Base-by-base conservation (phyloP, 768 basidiomycete species). In the Mycena epipterygia region DNA sequence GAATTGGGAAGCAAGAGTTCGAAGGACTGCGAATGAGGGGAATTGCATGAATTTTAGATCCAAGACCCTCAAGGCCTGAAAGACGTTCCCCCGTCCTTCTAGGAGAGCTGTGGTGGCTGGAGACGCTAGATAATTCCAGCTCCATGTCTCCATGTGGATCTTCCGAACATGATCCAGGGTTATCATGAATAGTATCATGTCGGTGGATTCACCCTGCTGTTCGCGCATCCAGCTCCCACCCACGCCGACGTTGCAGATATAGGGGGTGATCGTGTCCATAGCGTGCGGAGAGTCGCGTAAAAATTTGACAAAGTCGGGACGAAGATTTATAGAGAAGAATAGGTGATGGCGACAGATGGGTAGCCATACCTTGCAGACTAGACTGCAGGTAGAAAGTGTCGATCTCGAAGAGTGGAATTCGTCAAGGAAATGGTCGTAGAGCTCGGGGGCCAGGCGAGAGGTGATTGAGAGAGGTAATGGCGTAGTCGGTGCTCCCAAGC, bases 1-100 rank as follows among this genome's bases (percentile, higher is more conserved):
- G 39, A 95, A 83, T 88, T 84, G 25, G 86, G 84, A 66, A 80
- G 86, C 29, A 77, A 81, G 33, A 85, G 89, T 32, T 87, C 86
- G 14, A 79, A 78, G 76, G 88, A 92, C 1, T 87, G 89, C 76
- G 46, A 81, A 80, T 17, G 82, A 80, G 51, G 79, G 71, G 49
- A 82, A 81, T 13, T 73, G 74, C 44, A 78, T 73, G 46, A 73
- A 79, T 53, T 72, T 73, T 37, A 84, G 75, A 61, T 75, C 92
- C 88, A 66, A 84, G 75, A 72, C 88, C 85, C 69, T 87, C 82
- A 70, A 81, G 83, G 73, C 90, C 84, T 27, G 89, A 88, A 35
- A 88, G 39, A 77, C 11, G n/a, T 44, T 68, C 42, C 75, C 72
- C 85, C 88, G 17, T 86, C 85, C 67, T 87, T 84, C 42, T 84